Evolutionary conservation across 1,284 basidiomycete genomes (phyloP), one percentile per base, ranked within the genome.

Genomic region (Rhodotorula glutinis): DNA sequence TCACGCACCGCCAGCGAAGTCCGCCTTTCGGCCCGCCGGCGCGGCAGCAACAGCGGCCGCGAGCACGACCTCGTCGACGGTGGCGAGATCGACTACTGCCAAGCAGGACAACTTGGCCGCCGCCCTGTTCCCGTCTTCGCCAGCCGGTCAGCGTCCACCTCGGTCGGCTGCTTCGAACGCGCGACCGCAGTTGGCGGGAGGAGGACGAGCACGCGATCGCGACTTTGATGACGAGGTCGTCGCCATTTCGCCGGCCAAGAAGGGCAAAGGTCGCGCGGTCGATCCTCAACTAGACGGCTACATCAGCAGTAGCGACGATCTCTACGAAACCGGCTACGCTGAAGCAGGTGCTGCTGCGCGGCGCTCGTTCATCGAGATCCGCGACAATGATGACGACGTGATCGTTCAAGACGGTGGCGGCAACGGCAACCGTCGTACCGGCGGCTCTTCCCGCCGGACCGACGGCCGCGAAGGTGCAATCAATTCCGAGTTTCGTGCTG

Each of bases 311-410:
- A 57, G 29, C 13, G 57, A 40, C 23, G 47, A 40, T 11, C 33
- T 44, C 9, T 44, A 21, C 43, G 17, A 21, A 16, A 44, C 43
- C 17, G 7, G 54, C 23, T n/a, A 44, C 38, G 1, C 25, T n/a
- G n/a, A n/a, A 43, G 43, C 55, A 55, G 1, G 25, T 33, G 23
- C n/a, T 62, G 14, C 43, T 40, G 58, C 53, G 60, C 58, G 44
- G 59, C 46, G 41, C n/a, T 69, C 23, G 55, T 25, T 27, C 49
- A 27, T 47, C 47, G 27, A 53, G n/a, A 27, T 41, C 7, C 25
- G 49, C 21, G 66, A 63, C 43, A 57, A 64, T 57, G 58, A 65
- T 10, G 59, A 65, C 14, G 63, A 63, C 53, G 58, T 60, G 14
- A 40, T 63, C 33, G 53, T 61, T 11, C 25, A 25, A 55, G 55